Conservation (phyloP, 345 rosid species). For the Citrus medica region DNA sequence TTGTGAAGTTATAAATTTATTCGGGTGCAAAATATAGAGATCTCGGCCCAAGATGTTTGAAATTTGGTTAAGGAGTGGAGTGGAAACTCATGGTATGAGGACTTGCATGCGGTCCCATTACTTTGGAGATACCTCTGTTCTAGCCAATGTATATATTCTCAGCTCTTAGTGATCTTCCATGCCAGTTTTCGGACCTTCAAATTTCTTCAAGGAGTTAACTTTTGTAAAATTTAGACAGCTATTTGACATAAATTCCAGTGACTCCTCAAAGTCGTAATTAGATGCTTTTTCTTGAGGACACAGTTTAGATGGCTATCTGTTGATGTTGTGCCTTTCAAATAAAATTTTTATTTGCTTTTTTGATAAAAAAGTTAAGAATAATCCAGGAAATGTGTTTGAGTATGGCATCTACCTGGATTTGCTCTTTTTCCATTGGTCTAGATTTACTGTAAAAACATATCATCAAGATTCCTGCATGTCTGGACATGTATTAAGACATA, state of each 20-base stretch:
- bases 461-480: neutral
- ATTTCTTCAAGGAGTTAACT: slow-evolving; percentile 1
- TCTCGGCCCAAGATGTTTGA: neutral
- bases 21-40: neutral
- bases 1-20: neutral
- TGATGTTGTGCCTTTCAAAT: neutral
- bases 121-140: neutral
- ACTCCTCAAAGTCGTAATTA: neutral
- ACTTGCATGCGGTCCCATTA: neutral
- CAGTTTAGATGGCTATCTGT: neutral
- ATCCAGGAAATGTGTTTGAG: neutral
- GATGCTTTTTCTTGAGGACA: neutral
- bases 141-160: neutral
- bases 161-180: neutral
- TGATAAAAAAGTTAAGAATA: neutral
- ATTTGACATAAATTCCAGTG: neutral
- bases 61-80: neutral
- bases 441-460: neutral
- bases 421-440: neutral
- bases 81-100: neutral
- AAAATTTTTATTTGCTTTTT: neutral
- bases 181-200: neutral
- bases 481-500: neutral
- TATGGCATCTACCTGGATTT: neutral
- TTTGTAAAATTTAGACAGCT: neutral